A percentile compares a stretch with the other conserved stretches of the same genome.
Evolutionary conservation across 495 filamentous ascomycete genomes (phyloP).

Genomic region (Penicillium egyptiacum): DNA sequence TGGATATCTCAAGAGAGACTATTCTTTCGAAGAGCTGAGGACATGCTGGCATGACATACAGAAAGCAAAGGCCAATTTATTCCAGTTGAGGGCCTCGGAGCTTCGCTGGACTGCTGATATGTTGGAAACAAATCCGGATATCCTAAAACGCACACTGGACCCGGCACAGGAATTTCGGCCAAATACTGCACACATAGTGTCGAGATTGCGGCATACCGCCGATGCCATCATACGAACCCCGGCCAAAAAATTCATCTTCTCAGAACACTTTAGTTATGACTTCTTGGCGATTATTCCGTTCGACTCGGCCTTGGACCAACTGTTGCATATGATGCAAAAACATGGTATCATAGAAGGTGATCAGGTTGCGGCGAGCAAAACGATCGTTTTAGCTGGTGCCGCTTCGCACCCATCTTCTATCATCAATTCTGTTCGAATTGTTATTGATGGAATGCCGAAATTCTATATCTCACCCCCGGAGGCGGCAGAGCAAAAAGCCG

Average conservation of each 20-base stretch:
- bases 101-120: constrained; percentile 15
- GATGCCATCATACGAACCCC: constrained; percentile 2
- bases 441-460: constrained; percentile 13
- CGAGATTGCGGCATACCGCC: constrained; percentile 5
- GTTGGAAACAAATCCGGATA: constrained; percentile 25
- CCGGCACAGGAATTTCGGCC: constrained; percentile 16
- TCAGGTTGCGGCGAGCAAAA: too few relatives aligned
- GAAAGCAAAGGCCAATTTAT: constrained; percentile 10
- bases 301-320: constrained; percentile 14
- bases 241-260: neutral
- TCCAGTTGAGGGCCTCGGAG: constrained; percentile 7
- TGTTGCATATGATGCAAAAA: constrained; percentile 13
- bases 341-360: constrained; percentile 3
- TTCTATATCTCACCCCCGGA: neutral
- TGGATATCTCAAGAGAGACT: neutral
- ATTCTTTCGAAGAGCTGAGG: constrained; percentile 14
- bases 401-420: constrained; percentile 8
- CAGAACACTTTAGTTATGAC: constrained; percentile 13
- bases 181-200: constrained; percentile 21
- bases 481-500: neutral
- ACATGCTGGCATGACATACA: constrained; percentile 9
- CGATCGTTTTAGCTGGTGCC: neutral
- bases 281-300: constrained; percentile 19
- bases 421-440: neutral
- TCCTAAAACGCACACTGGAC: constrained; percentile 26